Evolutionary conservation across 352 stramenopile genomes (phyloP).

Genomic region (Phytophthora pini): DNA sequence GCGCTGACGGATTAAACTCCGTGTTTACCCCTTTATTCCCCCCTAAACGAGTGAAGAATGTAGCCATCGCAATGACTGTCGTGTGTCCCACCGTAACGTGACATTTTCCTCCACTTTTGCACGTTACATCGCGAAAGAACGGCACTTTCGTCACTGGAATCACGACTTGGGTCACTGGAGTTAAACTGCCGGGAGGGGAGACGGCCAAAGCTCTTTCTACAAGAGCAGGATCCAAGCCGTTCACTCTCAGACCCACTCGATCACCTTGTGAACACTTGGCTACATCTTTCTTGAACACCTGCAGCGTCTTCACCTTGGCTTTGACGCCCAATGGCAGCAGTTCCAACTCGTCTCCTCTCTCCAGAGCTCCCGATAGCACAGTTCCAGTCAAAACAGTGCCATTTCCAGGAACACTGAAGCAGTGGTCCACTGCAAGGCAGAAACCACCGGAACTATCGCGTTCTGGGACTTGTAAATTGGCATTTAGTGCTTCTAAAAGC

Average conservation of each 20-base stretch:
- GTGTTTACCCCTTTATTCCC: background rate
- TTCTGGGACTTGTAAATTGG: conserved; percentile 44
- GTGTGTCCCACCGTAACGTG: conserved; percentile 80
- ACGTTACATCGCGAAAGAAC: conserved; percentile 56
- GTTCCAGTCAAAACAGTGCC: conserved; percentile 98
- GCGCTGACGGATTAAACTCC: conserved; percentile 42
- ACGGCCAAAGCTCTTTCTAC: conserved; percentile 72
- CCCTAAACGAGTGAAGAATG: conserved; percentile 60
- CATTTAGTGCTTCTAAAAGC: conserved; percentile 57
- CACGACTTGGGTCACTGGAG: conserved; percentile 58
- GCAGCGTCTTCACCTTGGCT: conserved; percentile 97
- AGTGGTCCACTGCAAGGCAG: conserved; percentile 97
- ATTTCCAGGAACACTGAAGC: conserved; percentile 97
- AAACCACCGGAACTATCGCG: conserved; percentile 73
- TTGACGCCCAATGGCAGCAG: conserved; percentile 84
- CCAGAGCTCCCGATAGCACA: conserved; percentile 87
- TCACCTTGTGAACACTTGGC: conserved; percentile 90
- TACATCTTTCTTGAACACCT: conserved; percentile 97
- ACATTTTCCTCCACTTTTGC: conserved; percentile 74
- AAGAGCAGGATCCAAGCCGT: conserved; percentile 60
- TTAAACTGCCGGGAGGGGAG: conserved; percentile 53
- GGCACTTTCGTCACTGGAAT: conserved; percentile 61
- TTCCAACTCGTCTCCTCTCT: conserved; percentile 94
- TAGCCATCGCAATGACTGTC: conserved; percentile 70
- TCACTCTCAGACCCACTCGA: conserved; percentile 95